These are phyloP conservation scores for Aspergillus funiculosus DNA, from an alignment of 495 filamentous ascomycete species.

Conservation along the genomic window DNA sequence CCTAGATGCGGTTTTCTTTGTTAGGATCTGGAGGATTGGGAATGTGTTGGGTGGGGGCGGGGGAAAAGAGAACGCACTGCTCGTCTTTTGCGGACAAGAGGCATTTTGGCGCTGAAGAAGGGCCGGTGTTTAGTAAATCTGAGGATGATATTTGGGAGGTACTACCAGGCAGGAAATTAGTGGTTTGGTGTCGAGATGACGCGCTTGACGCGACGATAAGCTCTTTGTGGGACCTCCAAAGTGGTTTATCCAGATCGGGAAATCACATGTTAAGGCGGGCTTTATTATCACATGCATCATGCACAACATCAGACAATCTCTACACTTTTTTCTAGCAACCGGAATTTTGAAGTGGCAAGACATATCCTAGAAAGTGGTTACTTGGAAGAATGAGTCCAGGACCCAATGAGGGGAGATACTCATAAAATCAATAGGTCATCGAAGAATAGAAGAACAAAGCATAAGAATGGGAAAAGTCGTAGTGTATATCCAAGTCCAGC, in stretches of 20 bases:
- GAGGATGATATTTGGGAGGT: slow-evolving; percentile 19
- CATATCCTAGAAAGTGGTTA: not conserved
- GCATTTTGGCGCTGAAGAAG: slow-evolving; percentile 25
- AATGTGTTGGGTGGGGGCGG: not conserved
- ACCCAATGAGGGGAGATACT: no score
- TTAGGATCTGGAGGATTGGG: slow-evolving; percentile 2
- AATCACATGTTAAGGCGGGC: slow-evolving; percentile 9
- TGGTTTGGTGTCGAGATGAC: slow-evolving; percentile 2
- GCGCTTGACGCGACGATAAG: slow-evolving; percentile 20
- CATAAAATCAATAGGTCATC: no score
- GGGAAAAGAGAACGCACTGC: slow-evolving; percentile 25
- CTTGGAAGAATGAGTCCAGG: not conserved
- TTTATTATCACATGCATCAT: not conserved
- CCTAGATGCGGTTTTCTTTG: not conserved
- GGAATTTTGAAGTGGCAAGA: not conserved
- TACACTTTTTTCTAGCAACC: no score
- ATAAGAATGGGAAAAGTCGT: not conserved
- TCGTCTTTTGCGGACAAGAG: slow-evolving; percentile 33
- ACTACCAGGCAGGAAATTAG: slow-evolving; percentile 11
- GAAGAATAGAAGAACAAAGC: no score
- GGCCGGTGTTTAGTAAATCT: no score
- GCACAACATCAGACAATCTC: no score
- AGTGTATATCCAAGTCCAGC: slow-evolving; percentile 12
- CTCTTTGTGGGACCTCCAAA: slow-evolving; percentile 3
- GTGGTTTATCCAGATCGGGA: slow-evolving; percentile 15